Evolutionary conservation across 1,139 yeast genomes (phyloP), one percentile per base, ranked within the genome.

Genomic region (Casaregolazyma suthepensis): DNA sequence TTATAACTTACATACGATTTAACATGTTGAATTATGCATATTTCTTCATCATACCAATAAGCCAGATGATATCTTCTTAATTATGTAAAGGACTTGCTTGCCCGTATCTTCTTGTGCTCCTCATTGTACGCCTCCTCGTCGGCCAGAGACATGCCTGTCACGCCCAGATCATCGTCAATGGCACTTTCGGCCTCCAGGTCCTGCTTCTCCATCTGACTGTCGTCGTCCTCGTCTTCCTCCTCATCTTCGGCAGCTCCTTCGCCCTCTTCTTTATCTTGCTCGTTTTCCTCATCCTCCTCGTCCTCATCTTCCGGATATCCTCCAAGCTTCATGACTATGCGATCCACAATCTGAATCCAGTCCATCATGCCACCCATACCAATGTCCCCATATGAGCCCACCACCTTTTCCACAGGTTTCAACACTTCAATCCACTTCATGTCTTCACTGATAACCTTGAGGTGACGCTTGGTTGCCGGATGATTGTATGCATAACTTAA

Each of bases 361-460:
- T 91, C 96, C 75, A 95, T 80, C 97, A 90, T 90, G n/a, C 97
- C 97, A 42, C 97, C 97, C 72, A 80, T 87, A 37, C 96, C 97
- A 57, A 91, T 90, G 64, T 90, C 97, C 56, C 98, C 97, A 69
- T 88, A 89, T 52, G 90, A 82, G 29, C 96, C 95, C 56, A 87
- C 87, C 7, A 91, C 96, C 67, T 91, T 91, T 67, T 91, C 98
- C 3, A 88, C 90, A 0, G 98, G 98, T 66, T 85, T 87, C 62
- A 91, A 74, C 22, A 90, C 78, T 63, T 88, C 96, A 55, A 90
- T 85, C 91, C 95, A 89, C 48, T 89, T 88, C 90, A 89, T 88
- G 61, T 87, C 94, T 61, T 88, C 96, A 53, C 82, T 79, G 56
- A 91, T 82, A 38, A 84, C 75, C 58, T 79, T 78, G 56, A 88